phyloP scores from a whole-genome alignment of 164 flowering plant genomes.

The Litsea cubeba region DNA sequence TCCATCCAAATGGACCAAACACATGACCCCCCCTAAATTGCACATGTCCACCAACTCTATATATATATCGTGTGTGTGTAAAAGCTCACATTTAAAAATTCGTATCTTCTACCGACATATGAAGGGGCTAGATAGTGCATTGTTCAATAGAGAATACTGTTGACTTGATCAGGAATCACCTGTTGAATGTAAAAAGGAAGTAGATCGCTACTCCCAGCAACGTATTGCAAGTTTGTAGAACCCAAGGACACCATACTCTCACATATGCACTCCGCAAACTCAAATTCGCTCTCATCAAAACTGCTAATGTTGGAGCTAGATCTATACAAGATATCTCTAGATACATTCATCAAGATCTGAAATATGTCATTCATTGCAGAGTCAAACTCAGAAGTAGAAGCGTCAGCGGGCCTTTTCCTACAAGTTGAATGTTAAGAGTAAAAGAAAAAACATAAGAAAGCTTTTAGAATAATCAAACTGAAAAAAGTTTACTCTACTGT shows the following conservation, averaged over 20 bases:
- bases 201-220: conserved; percentile 40
- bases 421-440: conserved; percentile 19
- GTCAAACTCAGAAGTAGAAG: conserved; percentile 67
- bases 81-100: background rate
- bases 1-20: too few relatives aligned
- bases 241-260: conserved; percentile 94
- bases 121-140: background rate
- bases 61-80: background rate
- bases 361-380: conserved; percentile 66
- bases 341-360: conserved; percentile 67
- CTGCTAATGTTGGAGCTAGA: conserved; percentile 31
- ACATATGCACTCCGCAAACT: conserved; percentile 86
- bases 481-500: background rate
- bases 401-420: conserved; percentile 85
- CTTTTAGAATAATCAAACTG: background rate
- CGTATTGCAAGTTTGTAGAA: conserved; percentile 65
- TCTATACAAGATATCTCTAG: conserved; percentile 55
- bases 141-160: conserved; percentile 1
- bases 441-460: conserved; percentile 7
- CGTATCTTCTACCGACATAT: background rate
- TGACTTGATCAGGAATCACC: conserved; percentile 33
- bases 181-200: conserved; percentile 67
- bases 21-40: too few relatives aligned
- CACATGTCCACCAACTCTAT: background rate
- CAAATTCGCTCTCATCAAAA: conserved; percentile 77